Base-by-base conservation (phyloP, 2,329 filamentous ascomycete genomes). In the Cladosporium sp. region DNA sequence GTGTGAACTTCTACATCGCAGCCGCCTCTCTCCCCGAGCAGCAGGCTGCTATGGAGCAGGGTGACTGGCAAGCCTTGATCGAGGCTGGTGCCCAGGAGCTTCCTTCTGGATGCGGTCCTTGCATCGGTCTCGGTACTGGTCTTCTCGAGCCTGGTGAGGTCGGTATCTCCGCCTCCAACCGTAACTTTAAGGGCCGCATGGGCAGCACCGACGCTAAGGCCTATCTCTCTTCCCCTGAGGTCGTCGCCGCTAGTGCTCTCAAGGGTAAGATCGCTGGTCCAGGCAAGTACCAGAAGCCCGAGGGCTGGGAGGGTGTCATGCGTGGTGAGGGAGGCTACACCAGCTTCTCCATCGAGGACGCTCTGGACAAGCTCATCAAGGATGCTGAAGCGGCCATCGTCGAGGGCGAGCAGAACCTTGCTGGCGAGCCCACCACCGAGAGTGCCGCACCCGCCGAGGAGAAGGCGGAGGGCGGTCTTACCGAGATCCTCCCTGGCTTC, bases 171-270 rank as follows among this genome's bases (percentile, higher is more conserved):
- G 88, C 89, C 0, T 84, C 78, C 45, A 96, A 96, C 73, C 78
- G 91, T 9, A 96, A 96, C 68, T 96, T 91, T 76, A 90, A 91
- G 69, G 91, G 90, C 0, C 82, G 91, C 2, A 95, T 96, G 88
- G 91, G 91, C 3, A 85, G 80, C 12, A 83, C 80, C 2, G 82
- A 88, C 4, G 88, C 89, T 0, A 84, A 89, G 62, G 89, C 89
- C 0, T 96, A 96, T 65, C 83, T 96, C 1, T 87, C 85, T 5
- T 92, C 86, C 58, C 91, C 93, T 1, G 91, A 96, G 63, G 85
- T 96, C 2, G 92, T 97, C 1, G 92, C 92, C 3, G 91, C 93
- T 7, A 95, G 88, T 61, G 92, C 92, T 2, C 71, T 96, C 41
- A 73, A 75, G 13, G 88, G 88, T 11, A 79, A 78, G 54, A 89